Percentiles rank a stretch among this genome's conserved stretches.
phyloP scores from a whole-genome alignment of 805 yeast genomes.

The Blastobotrys chiropterorum region DNA sequence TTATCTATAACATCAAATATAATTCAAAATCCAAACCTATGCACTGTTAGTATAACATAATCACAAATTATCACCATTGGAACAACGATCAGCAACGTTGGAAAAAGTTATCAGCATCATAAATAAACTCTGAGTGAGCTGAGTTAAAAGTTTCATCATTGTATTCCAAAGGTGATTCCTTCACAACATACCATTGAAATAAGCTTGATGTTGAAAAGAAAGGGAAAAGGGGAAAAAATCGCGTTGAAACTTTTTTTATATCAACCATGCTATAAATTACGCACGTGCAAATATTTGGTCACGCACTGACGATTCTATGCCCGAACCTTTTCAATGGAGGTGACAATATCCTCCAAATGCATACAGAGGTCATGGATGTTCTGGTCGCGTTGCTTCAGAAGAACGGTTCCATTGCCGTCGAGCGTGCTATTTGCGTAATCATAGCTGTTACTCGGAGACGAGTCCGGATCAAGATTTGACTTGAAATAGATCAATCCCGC shows the following conservation, averaged over 20 bases:
- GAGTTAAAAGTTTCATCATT: constrained; percentile 23
- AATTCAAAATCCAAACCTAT: neutral
- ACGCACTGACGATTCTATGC: neutral
- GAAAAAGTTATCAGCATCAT: constrained; percentile 20
- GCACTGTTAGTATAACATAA: neutral
- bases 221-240: constrained; percentile 2
- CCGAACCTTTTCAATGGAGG: constrained; percentile 4
- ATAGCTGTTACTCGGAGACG: neutral
- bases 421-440: constrained; percentile 5
- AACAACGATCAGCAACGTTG: constrained; percentile 14
- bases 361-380: constrained; percentile 17
- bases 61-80: neutral
- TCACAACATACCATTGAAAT: neutral
- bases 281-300: neutral
- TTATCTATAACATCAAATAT: neutral
- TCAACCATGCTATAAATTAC: neutral
- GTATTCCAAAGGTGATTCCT: neutral
- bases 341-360: constrained; percentile 21
- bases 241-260: constrained; percentile 1
- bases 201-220: constrained; percentile 1
- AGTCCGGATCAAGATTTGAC: neutral
- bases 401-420: constrained; percentile 2
- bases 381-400: constrained; percentile 13
- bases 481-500: constrained; percentile 21
- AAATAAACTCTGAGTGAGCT: constrained; percentile 26